phyloP scores from a whole-genome alignment of 1,139 yeast genomes.

The Arxiozyma heterogenica region DNA sequence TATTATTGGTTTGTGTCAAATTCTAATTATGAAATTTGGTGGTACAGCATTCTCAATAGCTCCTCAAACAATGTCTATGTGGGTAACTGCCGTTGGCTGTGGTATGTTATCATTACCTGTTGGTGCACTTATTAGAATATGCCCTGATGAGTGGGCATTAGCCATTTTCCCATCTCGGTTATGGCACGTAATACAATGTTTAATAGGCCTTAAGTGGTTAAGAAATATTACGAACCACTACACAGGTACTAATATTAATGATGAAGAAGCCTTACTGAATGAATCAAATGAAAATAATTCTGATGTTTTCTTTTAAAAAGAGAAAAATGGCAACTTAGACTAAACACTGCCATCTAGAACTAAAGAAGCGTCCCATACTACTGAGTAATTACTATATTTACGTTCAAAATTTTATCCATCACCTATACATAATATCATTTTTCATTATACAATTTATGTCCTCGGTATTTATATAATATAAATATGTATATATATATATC shows the following conservation, averaged over 20 bases:
- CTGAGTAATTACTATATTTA: not conserved
- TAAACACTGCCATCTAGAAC: not conserved
- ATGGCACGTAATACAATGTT: constrained; percentile 23
- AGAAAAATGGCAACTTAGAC: not conserved
- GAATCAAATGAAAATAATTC: constrained; percentile 5
- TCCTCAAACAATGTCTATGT: constrained; percentile 71
- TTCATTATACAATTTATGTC: not conserved
- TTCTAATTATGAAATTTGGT: constrained; percentile 90
- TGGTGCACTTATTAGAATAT: constrained; percentile 63
- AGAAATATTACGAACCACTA: constrained; percentile 16
- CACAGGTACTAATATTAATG: constrained; percentile 6
- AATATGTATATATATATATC: too few relatives aligned
- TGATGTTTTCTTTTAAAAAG: not conserved
- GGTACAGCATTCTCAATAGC: constrained; percentile 88
- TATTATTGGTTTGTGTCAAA: constrained; percentile 75
- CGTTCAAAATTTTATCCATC: not conserved
- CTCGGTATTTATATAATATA: too few relatives aligned
- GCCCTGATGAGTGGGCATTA: constrained; percentile 75
- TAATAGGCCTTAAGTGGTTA: constrained; percentile 41
- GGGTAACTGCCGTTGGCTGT: constrained; percentile 83
- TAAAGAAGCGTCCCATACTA: not conserved
- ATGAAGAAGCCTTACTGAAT: constrained; percentile 15
- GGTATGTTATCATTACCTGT: constrained; percentile 78
- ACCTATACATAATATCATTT: not conserved
- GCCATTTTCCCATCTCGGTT: constrained; percentile 32